Conservation (phyloP, 1,284 basidiomycete species). For the Ceratobasidium sp. region DNA sequence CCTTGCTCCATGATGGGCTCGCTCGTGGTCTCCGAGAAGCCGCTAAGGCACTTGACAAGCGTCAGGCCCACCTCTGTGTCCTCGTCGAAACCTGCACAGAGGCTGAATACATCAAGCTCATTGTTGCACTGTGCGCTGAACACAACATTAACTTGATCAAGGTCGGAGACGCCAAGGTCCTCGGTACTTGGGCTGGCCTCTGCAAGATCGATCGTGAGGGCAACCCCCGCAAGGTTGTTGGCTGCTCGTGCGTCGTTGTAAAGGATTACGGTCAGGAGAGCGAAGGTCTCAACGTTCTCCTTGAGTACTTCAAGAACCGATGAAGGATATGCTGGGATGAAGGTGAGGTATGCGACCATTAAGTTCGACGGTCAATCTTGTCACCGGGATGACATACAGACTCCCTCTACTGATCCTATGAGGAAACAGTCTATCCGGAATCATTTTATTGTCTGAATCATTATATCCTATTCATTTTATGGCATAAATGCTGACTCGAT, state of each 20-base stretch:
- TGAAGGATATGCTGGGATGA: constrained; percentile 56
- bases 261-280: constrained; percentile 97
- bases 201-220: constrained; percentile 99
- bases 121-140: constrained; percentile 98
- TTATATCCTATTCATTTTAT: not conserved
- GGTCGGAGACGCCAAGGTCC: constrained; percentile 95
- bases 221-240: constrained; percentile 96
- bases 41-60: constrained; percentile 98
- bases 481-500: not conserved
- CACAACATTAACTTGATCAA: constrained; percentile 99
- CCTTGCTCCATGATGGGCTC: constrained; percentile 96
- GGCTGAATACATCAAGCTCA: constrained; percentile 99
- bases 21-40: constrained; percentile 97
- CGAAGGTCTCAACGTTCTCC: constrained; percentile 94
- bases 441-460: constrained; percentile 74
- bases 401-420: constrained; percentile 82
- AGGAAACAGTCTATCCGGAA: constrained; percentile 84
- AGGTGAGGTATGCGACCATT: constrained; percentile 26
- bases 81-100: constrained; percentile 99
- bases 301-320: constrained; percentile 96
- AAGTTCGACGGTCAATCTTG: not conserved
- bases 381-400: constrained; percentile 75
- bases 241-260: constrained; percentile 96
- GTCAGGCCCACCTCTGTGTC: constrained; percentile 98
- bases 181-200: constrained; percentile 97